Percentiles rank a stretch among this genome's conserved stretches.
phyloP scores from a whole-genome alignment of 225 moss, liverwort and hornwort genomes.

The Physcomitrellopsis africana region DNA sequence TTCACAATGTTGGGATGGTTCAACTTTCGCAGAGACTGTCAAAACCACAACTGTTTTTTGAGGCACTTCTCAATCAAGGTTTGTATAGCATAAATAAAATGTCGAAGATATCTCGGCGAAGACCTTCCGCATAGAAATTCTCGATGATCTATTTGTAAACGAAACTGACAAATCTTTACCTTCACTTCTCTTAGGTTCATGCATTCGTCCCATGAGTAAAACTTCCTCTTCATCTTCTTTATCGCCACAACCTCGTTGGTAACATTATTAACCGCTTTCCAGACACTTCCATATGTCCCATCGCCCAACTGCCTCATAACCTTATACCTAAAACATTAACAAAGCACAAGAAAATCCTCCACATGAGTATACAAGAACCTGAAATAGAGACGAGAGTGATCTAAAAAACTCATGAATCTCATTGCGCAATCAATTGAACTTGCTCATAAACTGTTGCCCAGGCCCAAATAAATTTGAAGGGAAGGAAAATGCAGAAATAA shows the following conservation, averaged over 20 bases:
- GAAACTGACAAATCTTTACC: slow-evolving; percentile 22
- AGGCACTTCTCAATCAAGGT: too few species aligned
- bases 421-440: too few species aligned
- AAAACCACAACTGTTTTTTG: not conserved
- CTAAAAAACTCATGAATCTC: too few species aligned
- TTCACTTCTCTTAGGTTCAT: slow-evolving; percentile 81
- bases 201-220: slow-evolving; percentile 75
- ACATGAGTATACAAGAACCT: too few species aligned
- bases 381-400: too few species aligned
- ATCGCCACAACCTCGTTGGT: slow-evolving; percentile 79
- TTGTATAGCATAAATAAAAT: too few species aligned
- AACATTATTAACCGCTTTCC: slow-evolving; percentile 73
- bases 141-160: not conserved
- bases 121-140: not conserved
- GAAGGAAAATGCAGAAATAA: too few species aligned
- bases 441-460: too few species aligned
- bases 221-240: slow-evolving; percentile 83
- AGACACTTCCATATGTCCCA: slow-evolving; percentile 84
- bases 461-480: too few species aligned
- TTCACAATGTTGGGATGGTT: slow-evolving; percentile 86
- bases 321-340: slow-evolving; percentile 34
- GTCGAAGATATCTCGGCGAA: too few species aligned
- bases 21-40: slow-evolving; percentile 67
- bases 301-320: slow-evolving; percentile 79
- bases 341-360: too few species aligned